Percentiles rank a stretch among this genome's conserved stretches.
phyloP scores from a whole-genome alignment of 2,329 filamentous ascomycete genomes.

The Rugonectria rugulosa region DNA sequence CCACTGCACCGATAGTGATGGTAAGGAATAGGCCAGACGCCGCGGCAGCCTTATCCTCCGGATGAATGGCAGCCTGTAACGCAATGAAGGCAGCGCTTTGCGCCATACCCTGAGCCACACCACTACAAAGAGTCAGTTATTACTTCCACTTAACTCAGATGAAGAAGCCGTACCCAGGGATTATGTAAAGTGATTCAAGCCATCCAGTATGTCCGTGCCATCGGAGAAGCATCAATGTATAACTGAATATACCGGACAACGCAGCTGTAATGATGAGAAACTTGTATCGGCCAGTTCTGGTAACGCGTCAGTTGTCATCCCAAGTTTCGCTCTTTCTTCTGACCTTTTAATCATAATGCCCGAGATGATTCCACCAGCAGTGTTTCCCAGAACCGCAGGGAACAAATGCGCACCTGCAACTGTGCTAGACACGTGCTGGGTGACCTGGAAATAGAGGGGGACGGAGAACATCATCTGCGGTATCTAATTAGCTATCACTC shows the following conservation, averaged over 20 bases:
- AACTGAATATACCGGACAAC: constrained; percentile 56
- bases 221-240: constrained; percentile 59
- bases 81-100: constrained; percentile 52
- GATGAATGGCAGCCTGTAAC: constrained; percentile 49
- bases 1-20: constrained; percentile 46
- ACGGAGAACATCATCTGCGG: constrained; percentile 64
- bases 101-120: constrained; percentile 51
- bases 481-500: neutral
- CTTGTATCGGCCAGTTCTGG: constrained; percentile 67
- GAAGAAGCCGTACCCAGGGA: constrained; percentile 48
- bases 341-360: constrained; percentile 63
- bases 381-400: constrained; percentile 73
- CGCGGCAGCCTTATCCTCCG: constrained; percentile 48
- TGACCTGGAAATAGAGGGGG: constrained; percentile 75
- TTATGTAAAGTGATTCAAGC: constrained; percentile 65
- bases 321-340: neutral
- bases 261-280: constrained; percentile 59
- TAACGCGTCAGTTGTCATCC: neutral
- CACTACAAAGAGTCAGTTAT: constrained; percentile 28
- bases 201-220: constrained; percentile 68
- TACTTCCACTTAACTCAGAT: neutral
- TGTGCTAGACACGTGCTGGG: constrained; percentile 63
- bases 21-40: constrained; percentile 52
- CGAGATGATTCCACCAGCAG: constrained; percentile 66
- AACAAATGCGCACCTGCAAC: constrained; percentile 68